These are phyloP conservation scores for Clonostachys sp. DNA, from an alignment of 2,329 filamentous ascomycete species.

Conservation along the genomic window DNA sequence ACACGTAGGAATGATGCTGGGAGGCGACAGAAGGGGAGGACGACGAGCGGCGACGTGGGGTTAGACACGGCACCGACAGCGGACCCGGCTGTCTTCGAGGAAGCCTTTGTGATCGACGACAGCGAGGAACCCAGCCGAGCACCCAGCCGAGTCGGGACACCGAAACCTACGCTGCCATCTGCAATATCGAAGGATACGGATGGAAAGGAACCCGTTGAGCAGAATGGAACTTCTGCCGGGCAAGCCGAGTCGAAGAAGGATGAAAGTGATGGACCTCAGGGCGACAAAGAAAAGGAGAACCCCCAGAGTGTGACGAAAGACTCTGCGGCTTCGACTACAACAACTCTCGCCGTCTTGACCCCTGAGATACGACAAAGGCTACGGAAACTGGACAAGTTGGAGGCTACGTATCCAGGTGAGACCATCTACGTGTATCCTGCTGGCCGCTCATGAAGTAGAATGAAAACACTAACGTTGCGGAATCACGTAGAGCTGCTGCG, in stretches of 20 bases:
- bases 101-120: constrained; percentile 82
- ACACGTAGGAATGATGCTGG: constrained; percentile 33
- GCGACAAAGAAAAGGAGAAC: constrained; percentile 7
- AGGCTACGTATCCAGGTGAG: constrained; percentile 78
- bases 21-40: constrained; percentile 31
- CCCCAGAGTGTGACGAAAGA: constrained; percentile 1
- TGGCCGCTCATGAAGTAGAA: not conserved
- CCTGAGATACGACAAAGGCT: constrained; percentile 72
- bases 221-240: not conserved
- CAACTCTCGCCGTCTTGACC: constrained; percentile 51
- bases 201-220: not conserved
- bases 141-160: constrained; percentile 57
- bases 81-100: constrained; percentile 84
- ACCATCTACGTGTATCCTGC: not conserved
- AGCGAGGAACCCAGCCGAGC: constrained; percentile 64
- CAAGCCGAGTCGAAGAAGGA: not conserved
- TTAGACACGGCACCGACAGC: constrained; percentile 45
- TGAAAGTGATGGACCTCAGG: not conserved
- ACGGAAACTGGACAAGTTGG: constrained; percentile 84
- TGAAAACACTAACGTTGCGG: not conserved
- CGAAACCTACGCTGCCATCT: constrained; percentile 31
- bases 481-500: constrained; percentile 67
- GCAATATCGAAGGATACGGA: not conserved
- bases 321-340: constrained; percentile 1
- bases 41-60: constrained; percentile 20